These are phyloP conservation scores for Pezicula neosporulosa DNA, from an alignment of 2,329 filamentous ascomycete genomes.

Conservation along the genomic window DNA sequence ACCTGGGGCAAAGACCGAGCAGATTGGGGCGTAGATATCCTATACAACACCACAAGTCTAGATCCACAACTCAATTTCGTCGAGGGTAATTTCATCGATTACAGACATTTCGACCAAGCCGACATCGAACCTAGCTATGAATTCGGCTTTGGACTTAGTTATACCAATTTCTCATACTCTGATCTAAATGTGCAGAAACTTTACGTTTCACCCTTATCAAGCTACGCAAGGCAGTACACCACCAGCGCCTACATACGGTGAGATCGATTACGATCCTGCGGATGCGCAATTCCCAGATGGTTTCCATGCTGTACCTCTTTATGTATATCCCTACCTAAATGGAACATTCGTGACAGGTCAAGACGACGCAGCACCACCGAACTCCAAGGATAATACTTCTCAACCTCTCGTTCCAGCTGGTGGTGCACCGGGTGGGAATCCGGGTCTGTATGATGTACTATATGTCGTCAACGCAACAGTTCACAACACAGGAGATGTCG, in stretches of 20 bases:
- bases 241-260: constrained; percentile 61
- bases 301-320: constrained; percentile 39
- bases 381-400: constrained; percentile 38
- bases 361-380: constrained; percentile 29
- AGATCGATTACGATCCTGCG: constrained; percentile 54
- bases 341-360: constrained; percentile 30
- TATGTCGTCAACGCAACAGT: constrained; percentile 50
- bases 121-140: constrained; percentile 69
- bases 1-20: constrained; percentile 61
- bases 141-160: constrained; percentile 77
- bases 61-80: constrained; percentile 68
- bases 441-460: constrained; percentile 48
- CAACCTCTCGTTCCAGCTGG: constrained; percentile 44
- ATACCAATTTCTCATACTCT: constrained; percentile 74
- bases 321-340: constrained; percentile 54
- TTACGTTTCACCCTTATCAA: constrained; percentile 20
- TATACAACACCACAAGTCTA: constrained; percentile 38
- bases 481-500: constrained; percentile 50
- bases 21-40: constrained; percentile 38
- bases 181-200: constrained; percentile 45
- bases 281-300: constrained; percentile 65
- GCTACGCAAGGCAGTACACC: constrained; percentile 60
- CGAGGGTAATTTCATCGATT: constrained; percentile 81
- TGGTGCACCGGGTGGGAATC: constrained; percentile 50
- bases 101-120: constrained; percentile 66